Evolutionary conservation across 768 basidiomycete genomes (phyloP).

Genomic region (Calocera viscosa): DNA sequence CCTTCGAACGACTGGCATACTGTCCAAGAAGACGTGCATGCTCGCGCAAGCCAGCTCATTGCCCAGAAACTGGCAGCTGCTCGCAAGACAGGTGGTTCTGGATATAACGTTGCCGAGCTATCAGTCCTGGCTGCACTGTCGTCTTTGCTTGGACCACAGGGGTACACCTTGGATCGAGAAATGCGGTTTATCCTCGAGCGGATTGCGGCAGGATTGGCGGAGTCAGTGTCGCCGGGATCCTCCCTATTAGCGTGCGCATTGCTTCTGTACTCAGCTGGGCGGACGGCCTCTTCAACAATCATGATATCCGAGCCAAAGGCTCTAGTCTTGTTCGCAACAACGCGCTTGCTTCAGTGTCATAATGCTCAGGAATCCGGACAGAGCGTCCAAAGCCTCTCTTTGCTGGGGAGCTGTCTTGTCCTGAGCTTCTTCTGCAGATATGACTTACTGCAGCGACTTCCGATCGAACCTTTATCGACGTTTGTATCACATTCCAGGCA

Average conservation of each 20-base stretch:
- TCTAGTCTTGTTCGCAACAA: not conserved
- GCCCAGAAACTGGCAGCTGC: not conserved
- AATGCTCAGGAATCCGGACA: too few relatives aligned
- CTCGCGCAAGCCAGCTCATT: not conserved
- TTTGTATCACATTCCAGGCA: not conserved
- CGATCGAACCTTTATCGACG: not conserved
- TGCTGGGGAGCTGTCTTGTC: not conserved
- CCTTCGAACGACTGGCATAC: not conserved
- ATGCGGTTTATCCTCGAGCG: not conserved
- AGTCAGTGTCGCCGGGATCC: not conserved
- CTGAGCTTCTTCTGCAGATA: not conserved
- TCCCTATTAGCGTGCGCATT: not conserved
- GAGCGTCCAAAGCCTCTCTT: not conserved
- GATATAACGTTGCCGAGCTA: not conserved
- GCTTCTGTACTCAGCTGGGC: not conserved
- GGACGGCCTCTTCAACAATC: not conserved
- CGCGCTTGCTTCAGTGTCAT: not conserved
- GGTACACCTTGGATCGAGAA: not conserved
- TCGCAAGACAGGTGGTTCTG: not conserved
- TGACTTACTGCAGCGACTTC: not conserved
- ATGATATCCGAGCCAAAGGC: too few relatives aligned
- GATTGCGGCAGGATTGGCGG: not conserved
- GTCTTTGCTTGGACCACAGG: not conserved
- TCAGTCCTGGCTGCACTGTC: not conserved
- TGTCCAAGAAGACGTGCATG: not conserved